A percentile compares a stretch with the other conserved stretches of the same genome.
phyloP scores from a whole-genome alignment of 768 basidiomycete species.

The Rhodotorula diobovata region DNA sequence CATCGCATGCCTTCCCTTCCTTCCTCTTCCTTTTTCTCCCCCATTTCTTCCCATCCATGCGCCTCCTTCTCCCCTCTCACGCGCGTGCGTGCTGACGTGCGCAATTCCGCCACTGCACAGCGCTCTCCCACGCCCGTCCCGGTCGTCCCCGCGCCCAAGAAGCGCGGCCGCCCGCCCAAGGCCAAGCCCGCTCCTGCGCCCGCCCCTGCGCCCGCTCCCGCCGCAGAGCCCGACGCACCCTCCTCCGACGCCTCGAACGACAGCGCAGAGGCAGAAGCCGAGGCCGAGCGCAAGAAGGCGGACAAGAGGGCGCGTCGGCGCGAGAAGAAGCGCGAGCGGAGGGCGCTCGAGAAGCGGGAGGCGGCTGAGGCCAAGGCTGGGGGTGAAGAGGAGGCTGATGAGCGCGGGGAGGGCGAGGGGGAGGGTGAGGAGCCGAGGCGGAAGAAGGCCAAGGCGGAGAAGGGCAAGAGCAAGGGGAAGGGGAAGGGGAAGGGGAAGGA shows the following conservation, averaged over 20 bases:
- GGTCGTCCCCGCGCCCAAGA: background rate
- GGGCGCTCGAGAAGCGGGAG: background rate
- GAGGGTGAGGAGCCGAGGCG: background rate
- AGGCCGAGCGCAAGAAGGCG: background rate
- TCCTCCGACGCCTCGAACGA: background rate
- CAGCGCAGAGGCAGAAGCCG: background rate
- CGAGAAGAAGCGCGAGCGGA: background rate
- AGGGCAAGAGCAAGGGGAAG: conserved; percentile 3
- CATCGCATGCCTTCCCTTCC: background rate
- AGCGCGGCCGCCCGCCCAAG: background rate
- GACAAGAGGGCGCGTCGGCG: background rate
- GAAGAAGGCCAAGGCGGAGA: conserved; percentile 12
- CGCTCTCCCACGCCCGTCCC: too few relatives aligned
- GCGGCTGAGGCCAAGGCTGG: too few relatives aligned
- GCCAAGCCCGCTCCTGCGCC: background rate
- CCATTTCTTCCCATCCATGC: too few relatives aligned
- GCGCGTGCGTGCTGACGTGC: too few relatives aligned
- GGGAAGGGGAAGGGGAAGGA: too few relatives aligned
- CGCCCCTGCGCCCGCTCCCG: too few relatives aligned
- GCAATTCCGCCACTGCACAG: too few relatives aligned
- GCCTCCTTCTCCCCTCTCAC: too few relatives aligned
- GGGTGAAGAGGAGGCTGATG: too few relatives aligned
- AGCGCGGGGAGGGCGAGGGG: background rate
- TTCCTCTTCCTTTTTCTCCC: background rate
- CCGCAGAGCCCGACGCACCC: too few relatives aligned